These are phyloP conservation scores for Kwoniella bestiolae DNA, from an alignment of 768 basidiomycete genomes.

Conservation along the genomic window DNA sequence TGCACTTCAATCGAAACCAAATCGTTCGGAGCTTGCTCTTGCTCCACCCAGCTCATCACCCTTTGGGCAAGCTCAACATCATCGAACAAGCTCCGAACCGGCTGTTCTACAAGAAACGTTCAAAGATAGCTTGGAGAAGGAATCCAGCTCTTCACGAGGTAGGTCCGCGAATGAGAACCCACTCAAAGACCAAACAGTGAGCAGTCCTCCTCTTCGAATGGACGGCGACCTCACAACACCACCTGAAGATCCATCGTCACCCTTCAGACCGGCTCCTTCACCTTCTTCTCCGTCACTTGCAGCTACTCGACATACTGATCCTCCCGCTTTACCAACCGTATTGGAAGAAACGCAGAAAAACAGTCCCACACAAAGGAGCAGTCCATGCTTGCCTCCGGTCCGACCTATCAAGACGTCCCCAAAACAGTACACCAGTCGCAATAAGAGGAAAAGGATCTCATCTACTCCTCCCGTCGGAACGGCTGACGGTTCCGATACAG, in stretches of 20 bases:
- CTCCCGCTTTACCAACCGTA: not conserved
- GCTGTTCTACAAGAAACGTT: conserved; percentile 10
- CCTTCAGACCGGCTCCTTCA: not conserved
- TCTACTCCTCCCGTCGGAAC: not conserved
- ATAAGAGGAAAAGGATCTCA: not conserved
- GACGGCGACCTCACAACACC: not conserved
- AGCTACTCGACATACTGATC: not conserved
- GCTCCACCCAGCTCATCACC: not conserved
- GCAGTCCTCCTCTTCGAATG: not conserved
- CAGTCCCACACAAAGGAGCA: not conserved
- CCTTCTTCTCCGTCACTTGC: not conserved
- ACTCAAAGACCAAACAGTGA: not conserved
- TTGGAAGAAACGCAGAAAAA: not conserved
- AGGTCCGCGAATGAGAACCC: not conserved
- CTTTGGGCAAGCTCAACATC: not conserved
- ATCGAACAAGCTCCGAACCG: conserved; percentile 17
- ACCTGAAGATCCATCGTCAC: not conserved
- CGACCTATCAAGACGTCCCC: not conserved
- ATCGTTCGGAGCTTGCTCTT: not conserved
- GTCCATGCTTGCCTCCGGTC: not conserved
- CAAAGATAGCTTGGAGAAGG: not conserved
- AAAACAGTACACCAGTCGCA: not conserved
- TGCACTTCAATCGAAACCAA: not conserved
- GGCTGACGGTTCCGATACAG: not conserved
- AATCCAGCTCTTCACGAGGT: not conserved